Conservation (phyloP, 495 filamentous ascomycete genomes). For the Xylaria curta region DNA sequence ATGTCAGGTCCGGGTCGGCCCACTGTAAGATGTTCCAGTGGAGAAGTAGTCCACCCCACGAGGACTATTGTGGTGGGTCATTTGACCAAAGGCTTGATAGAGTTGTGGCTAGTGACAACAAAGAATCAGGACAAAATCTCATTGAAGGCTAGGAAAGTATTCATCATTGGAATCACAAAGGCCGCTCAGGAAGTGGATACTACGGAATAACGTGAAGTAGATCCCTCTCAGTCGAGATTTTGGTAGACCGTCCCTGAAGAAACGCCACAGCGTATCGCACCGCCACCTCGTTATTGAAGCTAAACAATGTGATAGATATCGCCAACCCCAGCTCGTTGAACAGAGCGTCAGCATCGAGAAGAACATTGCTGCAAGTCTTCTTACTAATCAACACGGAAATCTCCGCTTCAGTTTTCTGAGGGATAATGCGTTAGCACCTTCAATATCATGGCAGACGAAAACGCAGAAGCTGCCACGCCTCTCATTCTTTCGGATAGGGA, state of each 20-base stretch:
- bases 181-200: background rate
- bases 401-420: background rate
- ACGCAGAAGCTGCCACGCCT: conserved; percentile 29
- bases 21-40: background rate
- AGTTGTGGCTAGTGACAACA: background rate
- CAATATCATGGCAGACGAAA: conserved; percentile 29
- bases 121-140: background rate
- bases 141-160: background rate
- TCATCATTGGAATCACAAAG: background rate
- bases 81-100: background rate
- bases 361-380: background rate
- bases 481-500: conserved; percentile 67
- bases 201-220: background rate
- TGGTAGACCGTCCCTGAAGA: background rate
- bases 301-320: background rate
- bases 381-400: background rate
- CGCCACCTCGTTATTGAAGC: background rate
- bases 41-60: background rate
- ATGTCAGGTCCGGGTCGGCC: conserved; percentile 5
- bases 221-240: background rate
- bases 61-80: background rate
- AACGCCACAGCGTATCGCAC: conserved; percentile 4
- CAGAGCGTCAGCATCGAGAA: background rate
- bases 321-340: background rate
- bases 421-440: background rate